Base-by-base conservation (phyloP, 1,139 yeast species). In the Debaryomyces robertsiae region DNA sequence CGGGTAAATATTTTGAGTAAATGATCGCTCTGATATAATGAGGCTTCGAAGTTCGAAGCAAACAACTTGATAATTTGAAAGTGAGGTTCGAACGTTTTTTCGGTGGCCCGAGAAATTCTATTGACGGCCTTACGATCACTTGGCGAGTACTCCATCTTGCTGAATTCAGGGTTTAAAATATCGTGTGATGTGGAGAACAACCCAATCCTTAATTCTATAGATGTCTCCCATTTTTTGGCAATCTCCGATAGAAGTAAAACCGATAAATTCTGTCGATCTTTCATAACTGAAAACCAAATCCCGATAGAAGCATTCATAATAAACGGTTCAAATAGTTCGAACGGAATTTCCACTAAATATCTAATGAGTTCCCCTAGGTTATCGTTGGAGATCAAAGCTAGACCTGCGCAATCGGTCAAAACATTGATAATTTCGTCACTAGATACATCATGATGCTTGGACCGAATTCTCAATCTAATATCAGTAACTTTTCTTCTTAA, bases 131-230 rank as follows among this genome's bases (percentile, higher is more conserved):
- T 72, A 50, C 80, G 82, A 62, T 86, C 84, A 39, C 95, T 82
- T 11, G 98, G 98, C 1, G 90, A 71, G 56, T 94, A 94, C 51
- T 88, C 95, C 98, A 93, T 93, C 45, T 72, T 75, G 47, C 77
- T 67, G 55, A 73, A 84, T 44, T 84, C 89, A 6, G 95, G 84
- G 38, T 72, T 71, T 1, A 55, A 56, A n/a, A 81, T 60, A 58
- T 90, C 95, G 50, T 69, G 65, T 3, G 65, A 57, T n/a, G 69
- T 73, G 6, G 84, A 78, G 57, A 78, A 93, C 9, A 93, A 62
- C 1, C 98, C 98, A 36, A 69, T 69, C 13, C 69, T 66, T 30
- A 73, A 66, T 32, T 75, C 73, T 35, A 89, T 79, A 1, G 91
- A 77, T 32, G 67, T 64, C 57, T 84, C 90, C 88, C 95, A 88